These are phyloP conservation scores for Salix caprea DNA, from an alignment of 345 rosid species.

Conservation along the genomic window DNA sequence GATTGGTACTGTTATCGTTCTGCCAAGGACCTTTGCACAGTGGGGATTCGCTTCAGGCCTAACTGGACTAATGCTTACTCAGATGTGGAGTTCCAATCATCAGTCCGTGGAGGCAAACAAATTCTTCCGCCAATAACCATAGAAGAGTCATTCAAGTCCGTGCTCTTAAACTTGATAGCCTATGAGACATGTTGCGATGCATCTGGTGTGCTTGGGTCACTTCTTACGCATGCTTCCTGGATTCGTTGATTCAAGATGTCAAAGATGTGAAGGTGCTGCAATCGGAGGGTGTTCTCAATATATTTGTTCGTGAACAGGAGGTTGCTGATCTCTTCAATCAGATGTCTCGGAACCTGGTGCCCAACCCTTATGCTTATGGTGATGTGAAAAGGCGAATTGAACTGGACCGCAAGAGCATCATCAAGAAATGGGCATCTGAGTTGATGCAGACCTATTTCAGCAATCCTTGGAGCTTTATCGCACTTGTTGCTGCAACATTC, in stretches of 20 bases:
- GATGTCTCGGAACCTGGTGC: slow-evolving; percentile 16
- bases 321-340: slow-evolving; percentile 15
- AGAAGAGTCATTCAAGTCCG: slow-evolving; percentile 17
- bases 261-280: slow-evolving; percentile 19
- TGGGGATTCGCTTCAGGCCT: neutral
- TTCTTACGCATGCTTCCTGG: slow-evolving; percentile 18
- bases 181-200: slow-evolving; percentile 16
- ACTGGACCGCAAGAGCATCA: too few relatives aligned
- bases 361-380: neutral
- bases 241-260: slow-evolving; percentile 12
- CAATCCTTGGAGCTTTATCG: too few relatives aligned
- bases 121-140: slow-evolving; percentile 10
- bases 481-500: too few relatives aligned
- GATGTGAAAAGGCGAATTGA: too few relatives aligned
- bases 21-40: neutral
- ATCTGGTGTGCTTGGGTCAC: neutral
- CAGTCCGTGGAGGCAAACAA: neutral
- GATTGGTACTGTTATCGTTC: neutral
- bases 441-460: too few relatives aligned
- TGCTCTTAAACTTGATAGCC: slow-evolving; percentile 23
- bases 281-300: slow-evolving; percentile 3
- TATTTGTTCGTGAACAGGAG: slow-evolving; percentile 14
- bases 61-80: neutral
- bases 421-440: too few relatives aligned
- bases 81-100: neutral